phyloP scores from a whole-genome alignment of 1,284 basidiomycete genomes.

The Gymnopus androsaceus region DNA sequence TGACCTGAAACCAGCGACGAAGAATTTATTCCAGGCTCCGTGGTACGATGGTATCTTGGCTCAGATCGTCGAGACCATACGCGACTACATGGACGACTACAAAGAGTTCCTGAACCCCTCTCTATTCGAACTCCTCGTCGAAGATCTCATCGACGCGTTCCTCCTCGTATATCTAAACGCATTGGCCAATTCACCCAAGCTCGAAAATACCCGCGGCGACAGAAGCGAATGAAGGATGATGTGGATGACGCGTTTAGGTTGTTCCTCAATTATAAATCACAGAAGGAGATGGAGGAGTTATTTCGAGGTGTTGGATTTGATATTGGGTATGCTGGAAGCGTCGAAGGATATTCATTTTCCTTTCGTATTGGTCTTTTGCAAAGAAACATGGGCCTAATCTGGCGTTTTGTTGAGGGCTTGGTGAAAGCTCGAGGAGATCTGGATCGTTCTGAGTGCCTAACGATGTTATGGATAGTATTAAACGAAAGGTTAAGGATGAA shows the following conservation, averaged over 20 bases:
- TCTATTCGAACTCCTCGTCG: constrained; percentile 89
- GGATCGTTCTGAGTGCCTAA: constrained; percentile 83
- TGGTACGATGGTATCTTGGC: constrained; percentile 90
- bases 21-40: constrained; percentile 78
- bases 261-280: constrained; percentile 79
- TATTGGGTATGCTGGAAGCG: constrained; percentile 84
- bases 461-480: constrained; percentile 94
- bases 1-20: constrained; percentile 89
- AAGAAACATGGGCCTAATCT: constrained; percentile 93
- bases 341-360: constrained; percentile 91
- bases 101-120: constrained; percentile 89
- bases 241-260: constrained; percentile 78
- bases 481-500: constrained; percentile 90
- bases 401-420: constrained; percentile 85
- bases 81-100: constrained; percentile 94
- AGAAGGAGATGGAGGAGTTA: constrained; percentile 80
- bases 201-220: constrained; percentile 86
- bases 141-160: constrained; percentile 92
- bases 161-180: constrained; percentile 90
- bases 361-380: constrained; percentile 97
- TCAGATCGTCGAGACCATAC: constrained; percentile 93
- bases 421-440: constrained; percentile 91
- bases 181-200: constrained; percentile 82
- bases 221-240: constrained; percentile 82
- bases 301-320: constrained; percentile 88